Evolutionary conservation across 805 yeast genomes (phyloP), one percentile per base, ranked within the genome.

Genomic region (Scheffersomyces amazonensis): DNA sequence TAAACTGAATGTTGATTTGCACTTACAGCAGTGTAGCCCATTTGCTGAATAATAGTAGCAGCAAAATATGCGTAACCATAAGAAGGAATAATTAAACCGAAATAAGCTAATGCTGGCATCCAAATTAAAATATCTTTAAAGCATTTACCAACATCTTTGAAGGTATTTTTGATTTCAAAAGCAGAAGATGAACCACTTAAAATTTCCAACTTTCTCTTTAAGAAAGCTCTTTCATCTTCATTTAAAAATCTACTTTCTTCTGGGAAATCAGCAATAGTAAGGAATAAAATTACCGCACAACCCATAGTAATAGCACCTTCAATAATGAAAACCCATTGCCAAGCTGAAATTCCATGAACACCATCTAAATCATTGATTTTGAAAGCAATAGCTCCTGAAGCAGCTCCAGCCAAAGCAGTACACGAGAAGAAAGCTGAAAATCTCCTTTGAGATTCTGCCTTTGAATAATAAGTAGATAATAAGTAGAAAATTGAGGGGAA

Each of bases 1-100:
- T 87, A 89, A 34, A 88, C 86, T 0, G 95, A 83, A 62, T 81
- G 82, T 39, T 83, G 75, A 59, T 88, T 88, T 8, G 95, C 91
- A 39, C 75, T 68, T 50, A 80, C 83, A 2, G 87, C 81, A 2
- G 87, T 73, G 66, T 81, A 72, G 16, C 84, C 83, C 64, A 83
- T 66, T 29, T 73, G 60, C 36, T 65, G 66, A 53, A 83, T 80
- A 53, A 83, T 83, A 21, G 83, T 68, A 31, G 87, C 80, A 16
- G 88, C 81, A 56, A 83, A 83, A 57, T 76, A 82, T 12, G 89
- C 88, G 51, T 81, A 82, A 31, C 87, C 83, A 49, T 83, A 83
- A 13, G 87, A 73, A n/a, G 88, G 87, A 42, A 83, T 75, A 50
- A 83, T 74, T 39, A 77, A 64, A 19, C 82, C 79, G 56, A 83